These are phyloP conservation scores for Komagataella mondaviorum DNA, from an alignment of 805 yeast genomes.

Conservation along the genomic window DNA sequence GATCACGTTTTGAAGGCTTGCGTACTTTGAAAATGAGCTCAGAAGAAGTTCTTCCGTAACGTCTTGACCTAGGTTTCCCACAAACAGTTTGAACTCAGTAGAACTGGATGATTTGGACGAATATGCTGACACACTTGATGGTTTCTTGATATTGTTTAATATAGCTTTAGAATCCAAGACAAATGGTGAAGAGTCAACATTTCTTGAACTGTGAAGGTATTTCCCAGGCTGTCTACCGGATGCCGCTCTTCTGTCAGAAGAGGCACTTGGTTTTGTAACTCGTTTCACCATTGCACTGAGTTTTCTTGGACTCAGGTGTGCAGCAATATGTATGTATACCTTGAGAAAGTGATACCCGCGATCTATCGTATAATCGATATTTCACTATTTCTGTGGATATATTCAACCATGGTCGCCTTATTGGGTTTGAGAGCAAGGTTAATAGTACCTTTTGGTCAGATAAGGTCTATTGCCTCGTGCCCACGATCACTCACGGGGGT, in stretches of 20 bases:
- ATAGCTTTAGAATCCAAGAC: constrained; percentile 7
- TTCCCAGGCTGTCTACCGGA: constrained; percentile 34
- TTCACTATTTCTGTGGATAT: background rate
- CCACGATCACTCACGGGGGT: background rate
- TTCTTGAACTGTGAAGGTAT: constrained; percentile 20
- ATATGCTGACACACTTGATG: constrained; percentile 27
- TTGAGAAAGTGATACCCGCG: background rate
- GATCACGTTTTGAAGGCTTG: constrained; percentile 40
- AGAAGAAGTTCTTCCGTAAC: constrained; percentile 44
- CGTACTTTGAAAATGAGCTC: constrained; percentile 39
- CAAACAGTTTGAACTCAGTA: constrained; percentile 51
- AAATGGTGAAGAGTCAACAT: constrained; percentile 10
- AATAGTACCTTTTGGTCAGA: background rate
- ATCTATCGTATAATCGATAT: background rate
- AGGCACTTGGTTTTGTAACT: background rate
- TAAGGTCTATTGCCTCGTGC: background rate
- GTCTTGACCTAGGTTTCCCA: constrained; percentile 62
- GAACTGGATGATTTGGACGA: constrained; percentile 33
- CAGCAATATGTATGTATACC: too few species aligned
- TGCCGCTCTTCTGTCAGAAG: constrained; percentile 44
- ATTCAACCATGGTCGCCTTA: background rate
- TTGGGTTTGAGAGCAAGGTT: background rate
- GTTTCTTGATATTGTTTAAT: constrained; percentile 17
- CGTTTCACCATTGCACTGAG: background rate
- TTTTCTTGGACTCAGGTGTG: background rate